phyloP scores from a whole-genome alignment of 2,329 filamentous ascomycete species.

The Boeremia lycopersici region DNA sequence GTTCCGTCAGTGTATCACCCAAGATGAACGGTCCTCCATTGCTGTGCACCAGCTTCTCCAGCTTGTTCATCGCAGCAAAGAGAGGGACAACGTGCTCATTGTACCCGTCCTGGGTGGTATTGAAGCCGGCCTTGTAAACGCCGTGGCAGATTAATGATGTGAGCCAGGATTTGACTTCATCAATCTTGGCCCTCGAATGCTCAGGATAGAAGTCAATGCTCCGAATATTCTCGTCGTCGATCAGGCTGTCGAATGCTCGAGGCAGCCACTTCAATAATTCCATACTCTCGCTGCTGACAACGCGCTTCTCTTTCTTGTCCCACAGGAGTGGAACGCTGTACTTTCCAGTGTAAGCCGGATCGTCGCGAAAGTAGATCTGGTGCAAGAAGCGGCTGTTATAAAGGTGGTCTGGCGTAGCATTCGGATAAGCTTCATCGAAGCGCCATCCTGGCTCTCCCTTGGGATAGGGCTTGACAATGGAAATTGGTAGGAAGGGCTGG shows the following conservation, averaged over 20 bases:
- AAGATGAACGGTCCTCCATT: constrained; percentile 63
- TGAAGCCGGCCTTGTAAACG: constrained; percentile 68
- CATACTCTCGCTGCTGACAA: constrained; percentile 66
- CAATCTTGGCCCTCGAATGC: constrained; percentile 56
- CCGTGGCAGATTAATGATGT: constrained; percentile 63
- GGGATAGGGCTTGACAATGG: constrained; percentile 68
- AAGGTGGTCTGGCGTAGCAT: constrained; percentile 65
- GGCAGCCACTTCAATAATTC: constrained; percentile 65
- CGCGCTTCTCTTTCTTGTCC: constrained; percentile 62
- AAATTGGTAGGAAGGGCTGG: constrained; percentile 59
- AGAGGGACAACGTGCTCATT: constrained; percentile 60
- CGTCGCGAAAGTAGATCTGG: constrained; percentile 67
- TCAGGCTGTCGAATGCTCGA: constrained; percentile 59
- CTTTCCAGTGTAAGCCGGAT: constrained; percentile 64
- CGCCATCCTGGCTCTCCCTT: constrained; percentile 68
- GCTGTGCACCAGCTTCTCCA: constrained; percentile 57
- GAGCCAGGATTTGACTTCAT: constrained; percentile 60
- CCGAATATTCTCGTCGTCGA: constrained; percentile 49
- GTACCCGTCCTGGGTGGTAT: constrained; percentile 61
- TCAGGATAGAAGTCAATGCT: constrained; percentile 60
- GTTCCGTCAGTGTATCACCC: constrained; percentile 61
- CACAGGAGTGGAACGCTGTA: constrained; percentile 68
- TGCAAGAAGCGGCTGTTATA: constrained; percentile 65
- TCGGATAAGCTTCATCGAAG: constrained; percentile 63
- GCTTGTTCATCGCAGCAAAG: constrained; percentile 65